phyloP scores from a whole-genome alignment of 2,329 filamentous ascomycete genomes.

The Ceratocystis harringtonii region DNA sequence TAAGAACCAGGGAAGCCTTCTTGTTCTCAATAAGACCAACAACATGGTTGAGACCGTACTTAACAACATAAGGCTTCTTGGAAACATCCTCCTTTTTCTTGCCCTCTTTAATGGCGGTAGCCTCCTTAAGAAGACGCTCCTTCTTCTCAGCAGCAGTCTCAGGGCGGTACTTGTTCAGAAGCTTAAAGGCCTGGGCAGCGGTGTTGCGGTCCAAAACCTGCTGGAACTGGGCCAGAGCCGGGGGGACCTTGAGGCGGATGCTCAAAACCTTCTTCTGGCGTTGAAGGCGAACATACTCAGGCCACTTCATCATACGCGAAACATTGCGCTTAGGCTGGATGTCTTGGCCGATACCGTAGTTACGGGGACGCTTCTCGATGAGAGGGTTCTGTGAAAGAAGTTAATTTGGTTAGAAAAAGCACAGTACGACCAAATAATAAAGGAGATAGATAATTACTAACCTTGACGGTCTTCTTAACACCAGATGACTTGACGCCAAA shows the following conservation, averaged over 20 bases:
- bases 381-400: slow-evolving; percentile 70
- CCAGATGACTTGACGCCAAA: slow-evolving; percentile 88
- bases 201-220: slow-evolving; percentile 94
- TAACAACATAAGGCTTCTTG: slow-evolving; percentile 99
- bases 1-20: slow-evolving; percentile 96
- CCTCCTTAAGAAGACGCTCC: slow-evolving; percentile 96
- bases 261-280: slow-evolving; percentile 90
- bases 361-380: slow-evolving; percentile 92
- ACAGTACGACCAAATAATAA: too few relatives aligned
- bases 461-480: slow-evolving; percentile 92
- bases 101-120: slow-evolving; percentile 91
- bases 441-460: slow-evolving; percentile 34
- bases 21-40: slow-evolving; percentile 97
- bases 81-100: slow-evolving; percentile 99
- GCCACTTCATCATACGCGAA: slow-evolving; percentile 98
- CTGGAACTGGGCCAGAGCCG: slow-evolving; percentile 94
- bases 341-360: slow-evolving; percentile 98
- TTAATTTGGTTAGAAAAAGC: slow-evolving; percentile 19
- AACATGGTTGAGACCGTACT: slow-evolving; percentile 99
- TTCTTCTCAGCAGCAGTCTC: slow-evolving; percentile 99
- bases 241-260: slow-evolving; percentile 96
- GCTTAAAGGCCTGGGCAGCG: slow-evolving; percentile 93
- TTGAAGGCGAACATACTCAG: slow-evolving; percentile 96
- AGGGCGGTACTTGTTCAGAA: slow-evolving; percentile 99
- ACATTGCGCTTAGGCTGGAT: slow-evolving; percentile 94